These are phyloP conservation scores for Penicillium brevicompactum DNA, from an alignment of 2,329 filamentous ascomycete genomes.

Conservation along the genomic window DNA sequence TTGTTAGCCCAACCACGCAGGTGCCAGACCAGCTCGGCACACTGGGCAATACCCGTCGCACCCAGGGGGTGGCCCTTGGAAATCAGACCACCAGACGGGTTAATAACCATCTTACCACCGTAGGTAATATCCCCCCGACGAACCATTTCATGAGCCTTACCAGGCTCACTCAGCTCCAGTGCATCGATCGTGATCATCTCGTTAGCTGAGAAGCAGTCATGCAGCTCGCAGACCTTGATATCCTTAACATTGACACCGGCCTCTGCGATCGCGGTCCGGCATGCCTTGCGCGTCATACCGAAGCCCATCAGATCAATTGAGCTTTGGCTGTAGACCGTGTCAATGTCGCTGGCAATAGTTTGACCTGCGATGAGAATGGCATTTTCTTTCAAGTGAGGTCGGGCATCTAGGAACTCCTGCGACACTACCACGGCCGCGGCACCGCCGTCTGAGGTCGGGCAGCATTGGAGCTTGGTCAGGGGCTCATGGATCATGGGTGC, in stretches of 20 bases:
- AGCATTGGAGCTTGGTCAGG: conserved; percentile 97
- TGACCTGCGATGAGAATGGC: conserved; percentile 91
- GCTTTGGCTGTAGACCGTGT: conserved; percentile 74
- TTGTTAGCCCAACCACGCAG: conserved; percentile 96
- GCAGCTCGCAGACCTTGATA: conserved; percentile 83
- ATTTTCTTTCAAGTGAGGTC: conserved; percentile 77
- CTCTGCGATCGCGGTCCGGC: conserved; percentile 69
- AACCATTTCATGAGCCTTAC: conserved; percentile 91
- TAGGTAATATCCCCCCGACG: conserved; percentile 88
- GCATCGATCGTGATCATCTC: conserved; percentile 91
- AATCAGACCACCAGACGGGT: conserved; percentile 91
- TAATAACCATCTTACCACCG: conserved; percentile 78
- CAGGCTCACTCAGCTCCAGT: conserved; percentile 73
- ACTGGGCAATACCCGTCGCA: conserved; percentile 92
- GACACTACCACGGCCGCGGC: conserved; percentile 89
- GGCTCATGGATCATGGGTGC: conserved; percentile 79
- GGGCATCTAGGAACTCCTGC: conserved; percentile 80
- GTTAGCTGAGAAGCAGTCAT: conserved; percentile 96
- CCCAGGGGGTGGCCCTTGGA: conserved; percentile 95
- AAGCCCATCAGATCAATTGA: conserved; percentile 89
- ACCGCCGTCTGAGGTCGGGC: conserved; percentile 90
- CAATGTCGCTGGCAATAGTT: conserved; percentile 80
- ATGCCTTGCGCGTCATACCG: conserved; percentile 77
- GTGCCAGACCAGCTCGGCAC: conserved; percentile 93
- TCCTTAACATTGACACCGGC: conserved; percentile 65